These are phyloP conservation scores for Coemansia sp. DNA, from an alignment of 371 early-diverging fungal genomes.

Conservation along the genomic window DNA sequence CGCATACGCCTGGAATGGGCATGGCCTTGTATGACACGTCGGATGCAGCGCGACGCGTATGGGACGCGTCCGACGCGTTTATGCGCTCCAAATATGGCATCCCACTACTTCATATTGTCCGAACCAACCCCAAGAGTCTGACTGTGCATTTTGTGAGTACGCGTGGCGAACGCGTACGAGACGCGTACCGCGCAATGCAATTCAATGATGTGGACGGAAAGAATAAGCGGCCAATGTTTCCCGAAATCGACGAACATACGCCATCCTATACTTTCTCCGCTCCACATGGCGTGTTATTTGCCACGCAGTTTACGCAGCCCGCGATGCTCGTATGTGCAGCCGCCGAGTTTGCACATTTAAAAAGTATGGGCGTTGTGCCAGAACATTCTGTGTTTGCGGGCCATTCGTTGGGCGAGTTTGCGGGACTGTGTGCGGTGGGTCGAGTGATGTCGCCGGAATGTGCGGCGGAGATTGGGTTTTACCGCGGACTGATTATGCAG, in stretches of 20 bases:
- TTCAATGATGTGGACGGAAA: constrained; percentile 16
- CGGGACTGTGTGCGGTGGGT: constrained; percentile 85
- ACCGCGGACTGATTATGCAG: constrained; percentile 97
- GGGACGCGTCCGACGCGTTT: constrained; percentile 91
- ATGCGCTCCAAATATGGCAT: constrained; percentile 87
- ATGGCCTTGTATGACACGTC: constrained; percentile 89
- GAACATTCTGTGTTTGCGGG: constrained; percentile 87
- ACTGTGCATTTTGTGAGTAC: constrained; percentile 94
- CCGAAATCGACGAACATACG: constrained; percentile 77
- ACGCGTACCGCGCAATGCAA: constrained; percentile 48
- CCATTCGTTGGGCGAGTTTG: constrained; percentile 95
- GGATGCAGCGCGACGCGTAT: constrained; percentile 79
- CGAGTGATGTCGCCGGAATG: constrained; percentile 80
- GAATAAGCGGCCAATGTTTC: constrained; percentile 69
- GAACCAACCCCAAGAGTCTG: constrained; percentile 80
- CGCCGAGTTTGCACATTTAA: constrained; percentile 91
- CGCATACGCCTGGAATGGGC: constrained; percentile 95
- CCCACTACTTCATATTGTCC: constrained; percentile 92
- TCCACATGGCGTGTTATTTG: constrained; percentile 85
- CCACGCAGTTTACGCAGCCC: constrained; percentile 96
- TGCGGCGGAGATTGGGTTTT: constrained; percentile 89
- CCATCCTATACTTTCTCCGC: constrained; percentile 83
- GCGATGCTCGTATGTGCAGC: constrained; percentile 89
- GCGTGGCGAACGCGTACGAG: constrained; percentile 82
- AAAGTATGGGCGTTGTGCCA: constrained; percentile 80